Conservation (phyloP, 1,284 basidiomycete genomes). For the Acaromyces ingoldii region DNA sequence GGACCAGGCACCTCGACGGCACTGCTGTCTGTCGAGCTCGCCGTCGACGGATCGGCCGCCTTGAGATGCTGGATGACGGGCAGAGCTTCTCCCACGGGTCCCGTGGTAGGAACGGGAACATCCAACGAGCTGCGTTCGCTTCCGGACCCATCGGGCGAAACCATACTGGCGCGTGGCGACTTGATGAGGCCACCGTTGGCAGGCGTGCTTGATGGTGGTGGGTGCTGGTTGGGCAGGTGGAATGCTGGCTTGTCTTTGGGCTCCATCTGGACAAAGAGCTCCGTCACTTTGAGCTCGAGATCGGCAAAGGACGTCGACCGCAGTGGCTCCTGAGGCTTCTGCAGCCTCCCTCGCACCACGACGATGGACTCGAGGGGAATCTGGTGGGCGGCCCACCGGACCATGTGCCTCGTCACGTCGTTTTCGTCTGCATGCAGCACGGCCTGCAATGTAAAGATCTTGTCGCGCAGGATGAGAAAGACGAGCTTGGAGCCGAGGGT, state of each 20-base stretch:
- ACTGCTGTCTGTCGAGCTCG: not conserved
- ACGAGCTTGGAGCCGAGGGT: conserved; percentile 37
- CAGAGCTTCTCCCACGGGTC: not conserved
- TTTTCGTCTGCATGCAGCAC: conserved; percentile 12
- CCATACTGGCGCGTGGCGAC: not conserved
- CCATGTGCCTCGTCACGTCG: conserved; percentile 37
- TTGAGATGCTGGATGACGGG: no score
- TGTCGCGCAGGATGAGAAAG: conserved; percentile 43
- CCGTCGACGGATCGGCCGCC: conserved; percentile 4
- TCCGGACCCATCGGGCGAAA: not conserved
- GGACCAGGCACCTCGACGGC: conserved; percentile 6
- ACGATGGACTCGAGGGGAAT: conserved; percentile 42
- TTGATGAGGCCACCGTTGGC: conserved; percentile 11
- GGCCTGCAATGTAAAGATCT: conserved; percentile 40
- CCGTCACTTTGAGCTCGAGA: conserved; percentile 41
- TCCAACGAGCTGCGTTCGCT: no score
- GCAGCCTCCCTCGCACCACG: conserved; percentile 34
- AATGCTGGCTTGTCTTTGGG: conserved; percentile 38
- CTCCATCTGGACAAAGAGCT: conserved; percentile 30
- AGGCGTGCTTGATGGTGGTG: conserved; percentile 13
- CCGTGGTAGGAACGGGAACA: no score
- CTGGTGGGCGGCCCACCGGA: conserved; percentile 40
- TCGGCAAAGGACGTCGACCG: conserved; percentile 31
- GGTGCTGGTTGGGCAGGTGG: conserved; percentile 44
- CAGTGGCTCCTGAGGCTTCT: conserved; percentile 33